Percentiles rank a stretch among this genome's conserved stretches.
Conservation (phyloP, 441 rosid species). For the Bocquillonia castaneifolia region DNA sequence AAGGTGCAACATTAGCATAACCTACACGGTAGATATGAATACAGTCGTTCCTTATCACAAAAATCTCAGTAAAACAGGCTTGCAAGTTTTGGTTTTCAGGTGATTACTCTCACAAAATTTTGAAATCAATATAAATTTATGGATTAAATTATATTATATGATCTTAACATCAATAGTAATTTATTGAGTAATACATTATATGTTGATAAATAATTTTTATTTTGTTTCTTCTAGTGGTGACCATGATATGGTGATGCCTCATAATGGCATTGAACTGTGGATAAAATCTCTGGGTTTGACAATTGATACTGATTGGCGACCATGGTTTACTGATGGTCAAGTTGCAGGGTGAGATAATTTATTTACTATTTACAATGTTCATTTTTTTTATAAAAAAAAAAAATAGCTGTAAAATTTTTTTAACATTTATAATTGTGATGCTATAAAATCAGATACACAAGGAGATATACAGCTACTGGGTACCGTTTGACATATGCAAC, state of each 20-base stretch:
- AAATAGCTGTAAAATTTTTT: neutral
- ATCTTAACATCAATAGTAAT: neutral
- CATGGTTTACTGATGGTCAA: constrained; percentile 38
- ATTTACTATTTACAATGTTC: neutral
- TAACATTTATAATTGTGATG: neutral
- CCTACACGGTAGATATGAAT: constrained; percentile 24
- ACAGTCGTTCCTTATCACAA: constrained; percentile 21
- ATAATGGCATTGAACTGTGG: constrained; percentile 30
- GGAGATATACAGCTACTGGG: constrained; percentile 19
- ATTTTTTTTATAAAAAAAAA: no score
- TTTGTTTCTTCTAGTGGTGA: constrained; percentile 24
- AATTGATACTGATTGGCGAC: constrained; percentile 26
- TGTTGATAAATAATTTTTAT: neutral
- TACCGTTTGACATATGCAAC: constrained; percentile 33
- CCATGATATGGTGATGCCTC: constrained; percentile 32
- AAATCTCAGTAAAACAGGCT: constrained; percentile 26
- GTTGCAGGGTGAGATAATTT: constrained; percentile 31
- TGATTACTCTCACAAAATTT: constrained; percentile 5
- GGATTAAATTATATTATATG: neutral
- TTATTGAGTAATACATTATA: no score
- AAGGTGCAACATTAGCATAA: constrained; percentile 28
- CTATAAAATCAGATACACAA: constrained; percentile 24
- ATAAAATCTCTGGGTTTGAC: constrained; percentile 21
- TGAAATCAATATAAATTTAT: neutral
- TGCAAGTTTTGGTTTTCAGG: constrained; percentile 35